Evolutionary conservation across 208 protist genomes (phyloP).

Genomic region (Jaenimonas drosophilae): DNA sequence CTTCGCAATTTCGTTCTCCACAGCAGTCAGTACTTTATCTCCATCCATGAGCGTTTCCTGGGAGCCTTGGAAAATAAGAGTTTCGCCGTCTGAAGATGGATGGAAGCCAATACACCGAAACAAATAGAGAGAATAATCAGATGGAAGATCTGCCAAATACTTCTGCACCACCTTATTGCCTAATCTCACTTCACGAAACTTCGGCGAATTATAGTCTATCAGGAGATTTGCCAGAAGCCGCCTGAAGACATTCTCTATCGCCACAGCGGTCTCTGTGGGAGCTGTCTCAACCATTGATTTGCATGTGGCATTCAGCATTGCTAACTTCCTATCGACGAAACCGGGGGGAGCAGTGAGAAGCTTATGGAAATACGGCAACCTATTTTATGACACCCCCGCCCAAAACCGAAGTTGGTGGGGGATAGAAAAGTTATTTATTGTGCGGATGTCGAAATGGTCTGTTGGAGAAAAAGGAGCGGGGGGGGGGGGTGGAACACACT

Average conservation of each 20-base stretch:
- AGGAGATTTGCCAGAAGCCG: slow-evolving; percentile 62
- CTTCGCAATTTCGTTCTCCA: slow-evolving; percentile 32
- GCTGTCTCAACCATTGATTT: background rate
- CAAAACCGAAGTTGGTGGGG: no score
- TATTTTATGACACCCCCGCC: no score
- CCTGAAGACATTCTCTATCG: slow-evolving; percentile 30
- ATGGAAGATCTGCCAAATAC: slow-evolving; percentile 12
- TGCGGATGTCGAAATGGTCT: no score
- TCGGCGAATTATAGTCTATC: slow-evolving; percentile 46
- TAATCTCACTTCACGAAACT: slow-evolving; percentile 34
- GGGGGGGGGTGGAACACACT: no score
- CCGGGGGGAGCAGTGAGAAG: no score
- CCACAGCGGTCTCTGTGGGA: background rate
- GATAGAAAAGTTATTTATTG: no score
- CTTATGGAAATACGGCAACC: no score
- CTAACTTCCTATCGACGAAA: no score
- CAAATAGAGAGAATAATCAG: slow-evolving; percentile 22
- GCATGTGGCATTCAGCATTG: no score
- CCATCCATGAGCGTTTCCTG: slow-evolving; percentile 20
- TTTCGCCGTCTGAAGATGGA: slow-evolving; percentile 2
- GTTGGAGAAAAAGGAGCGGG: no score
- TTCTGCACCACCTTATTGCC: slow-evolving; percentile 33
- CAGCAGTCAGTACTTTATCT: slow-evolving; percentile 26
- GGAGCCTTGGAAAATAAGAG: slow-evolving; percentile 37
- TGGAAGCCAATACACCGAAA: slow-evolving; percentile 47